Evolutionary conservation across 345 rosid species (phyloP).

Genomic region (Salix caprea): DNA sequence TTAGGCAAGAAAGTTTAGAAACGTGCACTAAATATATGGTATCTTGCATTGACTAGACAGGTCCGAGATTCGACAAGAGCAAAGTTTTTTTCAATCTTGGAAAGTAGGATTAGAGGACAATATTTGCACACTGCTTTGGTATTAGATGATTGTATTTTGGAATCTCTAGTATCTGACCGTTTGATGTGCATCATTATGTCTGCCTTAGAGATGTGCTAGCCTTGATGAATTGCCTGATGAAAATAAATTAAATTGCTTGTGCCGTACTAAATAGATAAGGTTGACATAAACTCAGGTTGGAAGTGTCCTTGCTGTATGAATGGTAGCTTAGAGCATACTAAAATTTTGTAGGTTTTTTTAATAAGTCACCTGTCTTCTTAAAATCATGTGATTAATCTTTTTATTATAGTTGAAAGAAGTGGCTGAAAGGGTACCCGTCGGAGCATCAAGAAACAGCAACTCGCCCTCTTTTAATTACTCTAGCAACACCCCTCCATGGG

Average conservation of each 20-base stretch:
- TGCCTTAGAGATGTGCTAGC: background rate
- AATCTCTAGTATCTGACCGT: background rate
- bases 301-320: background rate
- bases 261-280: background rate
- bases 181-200: background rate
- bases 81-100: background rate
- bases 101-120: background rate
- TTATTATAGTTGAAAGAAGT: conserved; percentile 37
- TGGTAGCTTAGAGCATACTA: background rate
- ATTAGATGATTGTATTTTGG: background rate
- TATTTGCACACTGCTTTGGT: background rate
- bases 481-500: conserved; percentile 8
- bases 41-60: background rate
- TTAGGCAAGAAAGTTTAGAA: background rate
- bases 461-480: conserved; percentile 6
- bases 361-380: background rate
- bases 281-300: background rate
- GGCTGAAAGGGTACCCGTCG: conserved; percentile 29
- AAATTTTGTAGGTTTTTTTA: background rate
- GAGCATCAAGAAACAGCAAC: conserved; percentile 19
- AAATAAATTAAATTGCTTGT: background rate
- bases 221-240: background rate
- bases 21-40: background rate
- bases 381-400: background rate
- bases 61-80: background rate